A percentile compares a stretch with the other conserved stretches of the same genome.
Evolutionary conservation across 257 asterid species (phyloP).

Genomic region (Solanum sejunctum): DNA sequence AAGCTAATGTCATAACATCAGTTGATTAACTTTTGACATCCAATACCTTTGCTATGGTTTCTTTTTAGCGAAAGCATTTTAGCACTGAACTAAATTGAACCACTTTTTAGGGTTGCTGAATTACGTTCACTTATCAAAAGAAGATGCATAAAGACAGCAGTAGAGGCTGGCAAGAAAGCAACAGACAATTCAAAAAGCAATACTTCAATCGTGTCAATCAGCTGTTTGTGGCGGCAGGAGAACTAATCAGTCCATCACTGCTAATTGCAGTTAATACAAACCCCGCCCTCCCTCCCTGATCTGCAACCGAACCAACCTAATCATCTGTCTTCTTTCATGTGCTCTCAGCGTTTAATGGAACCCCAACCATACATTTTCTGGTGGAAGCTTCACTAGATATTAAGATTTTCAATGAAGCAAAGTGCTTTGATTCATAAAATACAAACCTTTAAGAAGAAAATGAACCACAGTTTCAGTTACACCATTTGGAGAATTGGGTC

Average conservation of each 20-base stretch:
- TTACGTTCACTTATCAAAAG: neutral
- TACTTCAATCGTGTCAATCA: neutral
- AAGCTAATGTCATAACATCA: neutral
- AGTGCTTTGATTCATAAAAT: neutral
- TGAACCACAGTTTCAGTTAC: neutral
- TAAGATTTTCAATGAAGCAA: neutral
- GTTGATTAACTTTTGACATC: neutral
- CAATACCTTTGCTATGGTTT: neutral
- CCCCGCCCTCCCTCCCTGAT: neutral
- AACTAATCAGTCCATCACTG: neutral
- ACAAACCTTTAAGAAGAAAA: neutral
- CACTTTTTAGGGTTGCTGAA: neutral
- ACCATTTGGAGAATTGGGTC: neutral
- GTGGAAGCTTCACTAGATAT: neutral
- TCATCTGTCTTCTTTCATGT: neutral
- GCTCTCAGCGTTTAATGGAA: neutral
- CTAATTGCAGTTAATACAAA: neutral
- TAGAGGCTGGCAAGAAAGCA: neutral
- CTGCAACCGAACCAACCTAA: neutral
- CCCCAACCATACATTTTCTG: neutral
- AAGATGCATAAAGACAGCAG: neutral
- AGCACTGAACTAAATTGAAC: neutral
- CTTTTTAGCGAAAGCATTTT: neutral
- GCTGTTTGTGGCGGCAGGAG: neutral
- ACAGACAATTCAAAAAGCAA: neutral